Evolutionary conservation across 2,329 filamentous ascomycete genomes (phyloP), one percentile per base, ranked within the genome.

Genomic region (Tolypocladium pustulatum): DNA sequence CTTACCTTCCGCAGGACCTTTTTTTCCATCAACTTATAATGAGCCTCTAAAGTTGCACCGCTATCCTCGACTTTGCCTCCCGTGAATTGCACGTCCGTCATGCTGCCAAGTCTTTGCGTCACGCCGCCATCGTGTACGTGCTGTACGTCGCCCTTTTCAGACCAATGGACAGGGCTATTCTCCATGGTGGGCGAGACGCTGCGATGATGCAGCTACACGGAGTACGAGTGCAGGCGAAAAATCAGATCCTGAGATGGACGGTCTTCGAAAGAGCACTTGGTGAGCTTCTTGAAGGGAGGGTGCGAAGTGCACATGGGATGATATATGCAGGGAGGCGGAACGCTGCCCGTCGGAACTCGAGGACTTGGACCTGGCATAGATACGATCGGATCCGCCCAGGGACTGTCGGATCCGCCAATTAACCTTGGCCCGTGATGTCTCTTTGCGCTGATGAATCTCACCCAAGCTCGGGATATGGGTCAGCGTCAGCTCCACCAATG

Each of bases 1-100:
- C 61, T 13, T 51, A 79, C 77, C 72, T 81, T 87, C 61, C 83
- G 74, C 34, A 87, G 66, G 15, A 88, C 76, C 59, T 75, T 80
- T 67, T 81, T 84, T 68, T 87, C 81, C 25, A 56, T 30, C 36
- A 22, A n/a, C n/a, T 56, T 56, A 17, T 43, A 4, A 12, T 34
- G 13, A 6, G 27, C 54, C 4, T 27, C 25, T 5, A 20, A n/a
- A 10, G 17, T n/a, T 22, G n/a, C 12, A 22, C 3, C 9, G 4
- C 20, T 3, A 20, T n/a, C 38, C 9, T 8, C 38, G 30, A 1
- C 9, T 5, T 56, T 56, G 36, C 27, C 6, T 5, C 38, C 52
- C 15, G 34, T 17, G n/a, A 54, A 2, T 9, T 27, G 4, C 37
- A 32, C 37, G 17, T 41, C 54, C n/a, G n/a, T 40, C 12, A 32